These are phyloP conservation scores for Penicillium sp. DNA, from an alignment of 2,329 filamentous ascomycete species.

Conservation along the genomic window DNA sequence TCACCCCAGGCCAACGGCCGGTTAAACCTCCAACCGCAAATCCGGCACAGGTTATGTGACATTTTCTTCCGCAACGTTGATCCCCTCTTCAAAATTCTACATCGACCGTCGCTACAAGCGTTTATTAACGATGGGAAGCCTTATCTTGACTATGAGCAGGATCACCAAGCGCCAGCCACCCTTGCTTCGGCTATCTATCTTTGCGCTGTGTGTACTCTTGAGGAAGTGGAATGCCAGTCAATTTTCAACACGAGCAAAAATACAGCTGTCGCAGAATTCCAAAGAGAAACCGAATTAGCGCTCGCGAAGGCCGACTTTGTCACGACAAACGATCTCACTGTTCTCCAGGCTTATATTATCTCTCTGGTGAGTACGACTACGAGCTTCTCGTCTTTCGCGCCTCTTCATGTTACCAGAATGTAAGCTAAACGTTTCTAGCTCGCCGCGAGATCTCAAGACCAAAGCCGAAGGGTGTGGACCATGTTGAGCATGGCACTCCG, in stretches of 20 bases:
- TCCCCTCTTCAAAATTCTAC: constrained; percentile 35
- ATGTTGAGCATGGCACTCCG: constrained; percentile 36
- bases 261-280: constrained; percentile 23
- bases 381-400: neutral
- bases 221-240: constrained; percentile 24
- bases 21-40: constrained; percentile 13
- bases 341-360: constrained; percentile 35
- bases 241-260: constrained; percentile 24
- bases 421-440: constrained; percentile 16
- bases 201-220: constrained; percentile 28
- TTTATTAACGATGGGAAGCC: constrained; percentile 28
- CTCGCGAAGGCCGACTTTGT: constrained; percentile 30
- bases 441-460: constrained; percentile 32
- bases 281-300: constrained; percentile 26
- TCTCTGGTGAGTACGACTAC: constrained; percentile 26
- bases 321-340: constrained; percentile 34
- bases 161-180: constrained; percentile 28
- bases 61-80: constrained; percentile 32
- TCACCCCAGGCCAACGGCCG: constrained; percentile 11
- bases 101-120: constrained; percentile 29
- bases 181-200: constrained; percentile 30
- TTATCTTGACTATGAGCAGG: constrained; percentile 33
- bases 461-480: constrained; percentile 37
- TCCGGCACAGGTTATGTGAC: constrained; percentile 22
- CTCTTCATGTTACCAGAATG: neutral